Conservation (phyloP, 2,329 filamentous ascomycete genomes). For the Curvularia spicifera region DNA sequence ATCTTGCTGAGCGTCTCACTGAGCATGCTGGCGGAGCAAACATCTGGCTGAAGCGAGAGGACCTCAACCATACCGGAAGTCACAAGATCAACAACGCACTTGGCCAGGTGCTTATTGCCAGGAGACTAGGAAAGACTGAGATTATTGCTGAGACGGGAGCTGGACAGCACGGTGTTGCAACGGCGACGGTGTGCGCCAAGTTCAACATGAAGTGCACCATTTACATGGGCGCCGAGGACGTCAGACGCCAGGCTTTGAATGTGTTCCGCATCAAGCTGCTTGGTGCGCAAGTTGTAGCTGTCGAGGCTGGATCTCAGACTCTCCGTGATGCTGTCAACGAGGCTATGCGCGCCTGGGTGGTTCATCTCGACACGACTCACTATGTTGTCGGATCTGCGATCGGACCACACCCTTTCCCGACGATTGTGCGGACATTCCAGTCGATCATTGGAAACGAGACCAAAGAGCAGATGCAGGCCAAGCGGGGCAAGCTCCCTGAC, state of each 20-base stretch:
- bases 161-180: constrained; percentile 96
- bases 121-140: constrained; percentile 87
- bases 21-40: constrained; percentile 89
- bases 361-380: constrained; percentile 89
- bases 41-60: constrained; percentile 97
- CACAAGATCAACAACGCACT: constrained; percentile 99
- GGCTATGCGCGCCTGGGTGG: constrained; percentile 91
- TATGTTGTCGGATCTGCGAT: constrained; percentile 99
- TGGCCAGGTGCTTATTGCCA: constrained; percentile 87
- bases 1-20: constrained; percentile 86
- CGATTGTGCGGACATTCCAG: constrained; percentile 97
- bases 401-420: constrained; percentile 96
- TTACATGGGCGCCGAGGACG: constrained; percentile 98
- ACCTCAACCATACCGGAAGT: constrained; percentile 95
- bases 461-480: constrained; percentile 84
- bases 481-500: constrained; percentile 88
- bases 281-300: constrained; percentile 88
- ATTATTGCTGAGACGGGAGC: constrained; percentile 98
- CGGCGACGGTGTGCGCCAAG: constrained; percentile 95
- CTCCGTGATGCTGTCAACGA: constrained; percentile 81
- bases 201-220: constrained; percentile 98
- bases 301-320: constrained; percentile 82
- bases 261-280: constrained; percentile 98
- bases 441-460: constrained; percentile 95
- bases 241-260: constrained; percentile 92